phyloP scores from a whole-genome alignment of 306 rosid species.

The Quercus dentata region DNA sequence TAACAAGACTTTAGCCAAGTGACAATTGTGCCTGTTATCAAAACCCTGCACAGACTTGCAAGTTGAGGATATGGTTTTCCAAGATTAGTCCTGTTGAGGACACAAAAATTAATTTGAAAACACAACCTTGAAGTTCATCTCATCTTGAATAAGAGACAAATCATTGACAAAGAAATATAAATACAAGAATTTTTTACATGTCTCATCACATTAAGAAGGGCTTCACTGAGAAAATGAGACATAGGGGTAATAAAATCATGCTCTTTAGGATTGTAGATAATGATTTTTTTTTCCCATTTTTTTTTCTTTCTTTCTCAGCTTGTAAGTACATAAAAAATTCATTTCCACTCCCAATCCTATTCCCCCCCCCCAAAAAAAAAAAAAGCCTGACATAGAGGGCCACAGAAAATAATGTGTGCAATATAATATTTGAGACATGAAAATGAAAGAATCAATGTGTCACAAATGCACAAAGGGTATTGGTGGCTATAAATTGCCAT shows the following conservation, averaged over 20 bases:
- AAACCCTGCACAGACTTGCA: neutral
- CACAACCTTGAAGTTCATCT: neutral
- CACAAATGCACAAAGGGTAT: neutral
- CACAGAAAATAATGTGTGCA: neutral
- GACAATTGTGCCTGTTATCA: constrained; percentile 14
- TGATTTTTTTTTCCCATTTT: no score
- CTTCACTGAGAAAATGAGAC: no score
- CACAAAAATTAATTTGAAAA: neutral
- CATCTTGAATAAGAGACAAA: neutral
- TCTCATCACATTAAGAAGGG: neutral
- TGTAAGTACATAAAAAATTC: no score
- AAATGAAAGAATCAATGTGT: neutral
- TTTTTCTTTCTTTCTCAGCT: no score
- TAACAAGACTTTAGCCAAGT: constrained; percentile 13
- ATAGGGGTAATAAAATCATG: no score
- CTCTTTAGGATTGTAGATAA: no score
- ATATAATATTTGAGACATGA: neutral
- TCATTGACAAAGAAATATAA: neutral
- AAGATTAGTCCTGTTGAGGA: neutral
- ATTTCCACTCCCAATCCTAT: no score
- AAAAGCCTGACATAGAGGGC: neutral
- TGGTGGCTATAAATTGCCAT: neutral
- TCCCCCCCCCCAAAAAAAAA: no score
- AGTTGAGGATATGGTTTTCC: constrained; percentile 11
- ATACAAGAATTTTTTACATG: neutral